Conservation (phyloP, 192 early-diverging fungal genomes). For the Jimgerdemannia lactiflua region DNA sequence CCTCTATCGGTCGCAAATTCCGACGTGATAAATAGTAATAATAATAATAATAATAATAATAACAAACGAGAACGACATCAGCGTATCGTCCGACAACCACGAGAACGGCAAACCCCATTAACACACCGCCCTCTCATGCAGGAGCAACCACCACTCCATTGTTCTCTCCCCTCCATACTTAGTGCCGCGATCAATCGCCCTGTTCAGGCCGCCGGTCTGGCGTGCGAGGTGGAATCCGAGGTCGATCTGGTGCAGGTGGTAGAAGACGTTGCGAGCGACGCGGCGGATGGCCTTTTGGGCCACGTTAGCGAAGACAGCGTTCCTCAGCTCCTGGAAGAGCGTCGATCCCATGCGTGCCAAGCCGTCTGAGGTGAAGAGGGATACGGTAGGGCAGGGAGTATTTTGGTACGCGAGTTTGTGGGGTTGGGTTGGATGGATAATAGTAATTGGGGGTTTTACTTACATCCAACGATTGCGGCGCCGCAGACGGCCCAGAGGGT, state of each 20-base stretch:
- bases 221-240: conserved; percentile 89
- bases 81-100: not conserved
- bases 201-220: conserved; percentile 95
- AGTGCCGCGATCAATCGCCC: conserved; percentile 95
- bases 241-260: conserved; percentile 86
- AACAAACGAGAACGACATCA: not conserved
- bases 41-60: conserved; percentile 1
- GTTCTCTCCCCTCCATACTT: conserved; percentile 30
- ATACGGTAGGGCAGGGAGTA: not conserved
- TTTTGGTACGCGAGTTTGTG: not conserved
- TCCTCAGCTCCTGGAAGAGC: conserved; percentile 85
- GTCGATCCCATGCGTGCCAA: conserved; percentile 82
- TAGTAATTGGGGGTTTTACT: conserved; percentile 8
- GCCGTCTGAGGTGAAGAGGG: conserved; percentile 55
- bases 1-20: conserved; percentile 54
- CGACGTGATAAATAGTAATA: conserved; percentile 30
- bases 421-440: not conserved
- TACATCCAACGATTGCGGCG: conserved; percentile 90
- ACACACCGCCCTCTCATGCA: not conserved
- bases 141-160: not conserved
- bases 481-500: conserved; percentile 79
- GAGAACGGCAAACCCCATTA: not conserved
- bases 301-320: conserved; percentile 91
- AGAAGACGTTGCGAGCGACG: conserved; percentile 86
- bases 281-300: conserved; percentile 91